Conservation (phyloP, 441 rosid genomes). For the Macaranga tanarius region DNA sequence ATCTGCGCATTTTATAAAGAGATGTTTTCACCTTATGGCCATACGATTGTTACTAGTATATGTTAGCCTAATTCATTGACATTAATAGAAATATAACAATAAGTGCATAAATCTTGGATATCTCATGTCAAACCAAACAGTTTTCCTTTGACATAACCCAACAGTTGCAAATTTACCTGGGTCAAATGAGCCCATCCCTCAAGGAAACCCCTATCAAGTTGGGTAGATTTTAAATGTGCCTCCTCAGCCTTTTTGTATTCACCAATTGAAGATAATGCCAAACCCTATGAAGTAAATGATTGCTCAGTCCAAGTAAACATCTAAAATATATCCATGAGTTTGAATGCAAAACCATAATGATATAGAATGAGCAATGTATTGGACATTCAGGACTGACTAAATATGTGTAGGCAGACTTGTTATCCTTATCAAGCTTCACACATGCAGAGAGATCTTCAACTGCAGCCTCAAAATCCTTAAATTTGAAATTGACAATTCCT, state of each 20-base stretch:
- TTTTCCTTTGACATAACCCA: constrained; percentile 11
- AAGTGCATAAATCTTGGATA: neutral
- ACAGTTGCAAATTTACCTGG: constrained; percentile 53
- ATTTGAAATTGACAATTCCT: constrained; percentile 95
- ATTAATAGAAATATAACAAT: neutral
- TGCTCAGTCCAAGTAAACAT: constrained; percentile 26
- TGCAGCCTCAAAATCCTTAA: constrained; percentile 88
- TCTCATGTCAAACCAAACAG: neutral
- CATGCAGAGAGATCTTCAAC: constrained; percentile 82
- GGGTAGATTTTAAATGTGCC: constrained; percentile 80
- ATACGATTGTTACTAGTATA: neutral
- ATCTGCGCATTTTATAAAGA: neutral
- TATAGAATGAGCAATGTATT: constrained; percentile 22
- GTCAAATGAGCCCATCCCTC: constrained; percentile 96
- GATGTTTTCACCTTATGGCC: neutral
- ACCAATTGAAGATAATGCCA: constrained; percentile 77
- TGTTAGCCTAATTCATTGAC: neutral
- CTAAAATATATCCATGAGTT: constrained; percentile 6
- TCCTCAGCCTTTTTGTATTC: constrained; percentile 86
- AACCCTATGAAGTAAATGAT: constrained; percentile 53
- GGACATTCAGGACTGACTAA: constrained; percentile 53
- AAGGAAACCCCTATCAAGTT: constrained; percentile 71
- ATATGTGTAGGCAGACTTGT: constrained; percentile 92
- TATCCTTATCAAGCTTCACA: constrained; percentile 78
- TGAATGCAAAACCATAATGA: neutral